Evolutionary conservation across 768 basidiomycete species (phyloP).

Genomic region (Pleurotus cornucopiae): DNA sequence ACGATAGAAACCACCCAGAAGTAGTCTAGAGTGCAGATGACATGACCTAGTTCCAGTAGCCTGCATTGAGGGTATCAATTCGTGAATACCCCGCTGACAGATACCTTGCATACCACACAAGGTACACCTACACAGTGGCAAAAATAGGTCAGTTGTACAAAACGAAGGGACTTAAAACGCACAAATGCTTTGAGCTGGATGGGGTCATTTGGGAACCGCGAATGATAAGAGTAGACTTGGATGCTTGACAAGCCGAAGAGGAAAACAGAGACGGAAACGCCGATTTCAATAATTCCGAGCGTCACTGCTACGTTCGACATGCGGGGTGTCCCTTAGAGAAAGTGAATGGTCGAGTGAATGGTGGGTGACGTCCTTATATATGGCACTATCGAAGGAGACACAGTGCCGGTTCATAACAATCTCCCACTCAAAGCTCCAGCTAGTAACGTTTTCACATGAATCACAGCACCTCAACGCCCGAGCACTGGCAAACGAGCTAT

Average conservation of each 20-base stretch:
- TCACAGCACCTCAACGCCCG: too few species aligned
- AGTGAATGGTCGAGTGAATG: too few species aligned
- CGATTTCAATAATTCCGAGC: slow-evolving; percentile 21
- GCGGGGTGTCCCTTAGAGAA: too few species aligned
- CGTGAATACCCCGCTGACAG: background rate
- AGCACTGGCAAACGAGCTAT: too few species aligned
- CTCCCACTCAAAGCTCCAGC: too few species aligned
- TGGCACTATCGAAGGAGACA: too few species aligned
- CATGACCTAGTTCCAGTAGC: slow-evolving; percentile 24
- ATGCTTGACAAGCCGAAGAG: slow-evolving; percentile 23
- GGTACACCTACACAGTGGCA: background rate
- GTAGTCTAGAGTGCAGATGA: slow-evolving; percentile 20
- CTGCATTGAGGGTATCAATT: slow-evolving; percentile 8
- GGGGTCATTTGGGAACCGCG: slow-evolving; percentile 17
- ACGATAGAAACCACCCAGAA: slow-evolving; percentile 26
- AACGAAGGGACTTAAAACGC: background rate
- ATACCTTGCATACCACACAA: slow-evolving; percentile 5
- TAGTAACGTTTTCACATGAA: too few species aligned
- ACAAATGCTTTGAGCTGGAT: slow-evolving; percentile 19
- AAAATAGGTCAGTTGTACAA: background rate
- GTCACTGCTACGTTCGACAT: slow-evolving; percentile 15
- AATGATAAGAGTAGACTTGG: slow-evolving; percentile 20
- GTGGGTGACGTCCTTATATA: too few species aligned
- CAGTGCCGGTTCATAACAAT: too few species aligned
- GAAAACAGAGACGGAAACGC: slow-evolving; percentile 19